A percentile compares a stretch with the other conserved stretches of the same genome.
These are phyloP conservation scores for Camelina sativa DNA, from an alignment of 345 rosid genomes.

Conservation along the genomic window DNA sequence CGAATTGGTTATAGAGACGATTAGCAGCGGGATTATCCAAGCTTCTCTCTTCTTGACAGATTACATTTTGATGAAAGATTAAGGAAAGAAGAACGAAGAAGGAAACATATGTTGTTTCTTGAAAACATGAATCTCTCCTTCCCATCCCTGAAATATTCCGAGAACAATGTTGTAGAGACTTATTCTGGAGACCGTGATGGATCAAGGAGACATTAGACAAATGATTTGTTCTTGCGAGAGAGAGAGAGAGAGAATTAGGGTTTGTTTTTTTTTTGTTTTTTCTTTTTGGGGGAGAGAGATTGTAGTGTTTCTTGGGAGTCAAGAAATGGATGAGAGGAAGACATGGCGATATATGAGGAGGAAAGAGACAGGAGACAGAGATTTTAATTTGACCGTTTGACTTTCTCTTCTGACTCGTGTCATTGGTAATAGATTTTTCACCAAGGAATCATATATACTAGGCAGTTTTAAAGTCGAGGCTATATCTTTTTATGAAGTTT, in stretches of 20 bases:
- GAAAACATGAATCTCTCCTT: conserved; percentile 34
- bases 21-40: conserved; percentile 46
- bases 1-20: conserved; percentile 50
- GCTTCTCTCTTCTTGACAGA: conserved; percentile 23
- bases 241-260: conserved; percentile 29
- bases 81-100: conserved; percentile 8
- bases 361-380: conserved; percentile 10
- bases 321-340: conserved; percentile 75
- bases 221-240: conserved; percentile 13
- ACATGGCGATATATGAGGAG: conserved; percentile 52
- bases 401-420: conserved; percentile 20
- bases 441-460: conserved; percentile 1
- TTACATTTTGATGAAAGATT: conserved; percentile 3
- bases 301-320: conserved; percentile 40
- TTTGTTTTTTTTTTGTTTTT: conserved; percentile 8
- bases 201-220: conserved; percentile 31
- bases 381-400: conserved; percentile 33
- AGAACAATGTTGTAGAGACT: conserved; percentile 14
- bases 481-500: not conserved
- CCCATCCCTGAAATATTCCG: conserved; percentile 28
- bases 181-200: conserved; percentile 22
- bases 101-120: not conserved
- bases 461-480: not conserved
- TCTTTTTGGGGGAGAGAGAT: conserved; percentile 20
- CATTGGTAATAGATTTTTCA: conserved; percentile 7